phyloP scores from a whole-genome alignment of 805 yeast genomes.

The Metschnikowia vanudenii region DNA sequence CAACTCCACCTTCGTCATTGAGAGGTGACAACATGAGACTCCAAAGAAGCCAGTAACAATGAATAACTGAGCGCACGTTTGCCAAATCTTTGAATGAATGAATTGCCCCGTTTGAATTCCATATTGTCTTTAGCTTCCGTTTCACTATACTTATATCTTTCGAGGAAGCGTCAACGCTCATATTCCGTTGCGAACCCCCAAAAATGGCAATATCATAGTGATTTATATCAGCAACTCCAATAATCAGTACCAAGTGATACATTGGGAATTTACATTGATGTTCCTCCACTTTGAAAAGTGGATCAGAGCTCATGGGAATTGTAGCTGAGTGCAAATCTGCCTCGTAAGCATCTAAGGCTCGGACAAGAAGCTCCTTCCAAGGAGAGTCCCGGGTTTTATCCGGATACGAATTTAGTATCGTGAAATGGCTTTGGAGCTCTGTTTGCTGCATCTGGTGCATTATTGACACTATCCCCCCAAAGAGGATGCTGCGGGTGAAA shows the following conservation, averaged over 20 bases:
- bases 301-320: slow-evolving; percentile 3
- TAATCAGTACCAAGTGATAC: slow-evolving; percentile 71
- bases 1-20: slow-evolving; percentile 17
- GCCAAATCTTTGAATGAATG: slow-evolving; percentile 27
- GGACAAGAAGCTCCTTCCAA: slow-evolving; percentile 72
- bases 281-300: slow-evolving; percentile 8
- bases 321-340: slow-evolving; percentile 35
- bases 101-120: slow-evolving; percentile 21
- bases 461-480: slow-evolving; percentile 66
- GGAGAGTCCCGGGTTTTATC: slow-evolving; percentile 24
- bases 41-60: slow-evolving; percentile 42
- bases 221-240: slow-evolving; percentile 57
- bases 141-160: slow-evolving; percentile 37
- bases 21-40: slow-evolving; percentile 33
- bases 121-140: slow-evolving; percentile 32
- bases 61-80: slow-evolving; percentile 36
- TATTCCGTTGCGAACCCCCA: slow-evolving; percentile 79
- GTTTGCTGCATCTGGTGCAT: slow-evolving; percentile 73
- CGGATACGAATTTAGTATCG: slow-evolving; percentile 24
- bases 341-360: slow-evolving; percentile 71
- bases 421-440: slow-evolving; percentile 56
- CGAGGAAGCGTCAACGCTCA: slow-evolving; percentile 37
- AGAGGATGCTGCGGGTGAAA: slow-evolving; percentile 64
- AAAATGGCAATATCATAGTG: slow-evolving; percentile 76
- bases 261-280: slow-evolving; percentile 60